Evolutionary conservation across 345 rosid genomes (phyloP), one percentile per base, ranked within the genome.

Genomic region (Crucihimalaya himalaica): DNA sequence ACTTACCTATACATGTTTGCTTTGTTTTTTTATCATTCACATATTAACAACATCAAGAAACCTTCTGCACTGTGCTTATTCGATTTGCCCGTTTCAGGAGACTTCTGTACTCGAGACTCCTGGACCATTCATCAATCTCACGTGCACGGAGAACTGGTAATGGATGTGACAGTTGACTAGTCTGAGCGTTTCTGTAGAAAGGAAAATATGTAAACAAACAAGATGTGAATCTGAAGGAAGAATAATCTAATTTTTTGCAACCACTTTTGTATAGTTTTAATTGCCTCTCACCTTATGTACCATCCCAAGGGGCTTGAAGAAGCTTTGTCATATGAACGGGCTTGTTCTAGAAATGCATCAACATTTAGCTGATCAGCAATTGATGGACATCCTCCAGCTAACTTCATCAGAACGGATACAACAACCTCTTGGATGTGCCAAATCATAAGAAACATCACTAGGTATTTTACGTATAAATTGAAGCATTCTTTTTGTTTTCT

Each of bases 111-210:
- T 86, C 93, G 19, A 43, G 78, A 84, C 95, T 88, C 82, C 90
- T 87, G 15, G 98, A 91, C 98, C 97, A 94, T 34, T 87, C 91
- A 66, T 91, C 98, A 58, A 91, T 88, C 83, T 94, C 97, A 47
- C 97, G 93, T 42, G 98, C 98, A 45, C 97, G 98, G n/a, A 94
- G 91, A 78, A 94, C 97, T 5, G 96, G 98, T 73, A 91, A 77
- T 31, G 98, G 98, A 74, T 91, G 98, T 27, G 96, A 94, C 45
- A 94, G 83, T 79, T 91, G 93, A 73, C 93, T 86, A 5, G 92
- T 94, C 87, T 91, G 98, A 80, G 97, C 96, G 77, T 94, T 91
- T 85, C 98, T 94, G 82, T 65, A 81, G 21, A 78, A 34, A 32
- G 64, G 5, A 4, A 56, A 70, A 19, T 57, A 68, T 82, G 64